Evolutionary conservation across 805 yeast genomes (phyloP).

Genomic region (Danielia oregonensis): DNA sequence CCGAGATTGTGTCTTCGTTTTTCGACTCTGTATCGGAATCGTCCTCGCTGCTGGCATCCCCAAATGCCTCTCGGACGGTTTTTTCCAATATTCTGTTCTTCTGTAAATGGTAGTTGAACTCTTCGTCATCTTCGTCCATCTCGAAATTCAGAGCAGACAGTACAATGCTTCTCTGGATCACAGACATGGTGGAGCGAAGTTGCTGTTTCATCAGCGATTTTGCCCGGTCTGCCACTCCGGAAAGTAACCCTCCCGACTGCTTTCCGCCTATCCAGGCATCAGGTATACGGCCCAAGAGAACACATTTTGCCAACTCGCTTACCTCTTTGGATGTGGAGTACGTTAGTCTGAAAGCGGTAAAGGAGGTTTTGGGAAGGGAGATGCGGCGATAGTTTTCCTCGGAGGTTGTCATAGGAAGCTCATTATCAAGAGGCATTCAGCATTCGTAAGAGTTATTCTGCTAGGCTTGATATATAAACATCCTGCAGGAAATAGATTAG

Average conservation of each 20-base stretch:
- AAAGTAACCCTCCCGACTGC: neutral
- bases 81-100: neutral
- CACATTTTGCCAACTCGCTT: constrained; percentile 43
- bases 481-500: no score
- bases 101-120: neutral
- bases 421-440: no score
- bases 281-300: constrained; percentile 59
- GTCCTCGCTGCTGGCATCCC: neutral
- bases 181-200: neutral
- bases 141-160: neutral
- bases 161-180: neutral
- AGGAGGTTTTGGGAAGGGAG: constrained; percentile 48
- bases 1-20: neutral
- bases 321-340: constrained; percentile 50
- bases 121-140: constrained; percentile 23
- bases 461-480: no score
- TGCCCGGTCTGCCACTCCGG: neutral
- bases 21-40: neutral
- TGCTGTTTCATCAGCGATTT: neutral
- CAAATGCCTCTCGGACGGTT: neutral
- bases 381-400: neutral
- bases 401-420: neutral
- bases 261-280: constrained; percentile 41
- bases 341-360: constrained; percentile 56
- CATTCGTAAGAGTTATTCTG: no score